A percentile compares a stretch with the other conserved stretches of the same genome.
phyloP scores from a whole-genome alignment of 352 stramenopile genomes.

The Pythium grandisporangium region DNA sequence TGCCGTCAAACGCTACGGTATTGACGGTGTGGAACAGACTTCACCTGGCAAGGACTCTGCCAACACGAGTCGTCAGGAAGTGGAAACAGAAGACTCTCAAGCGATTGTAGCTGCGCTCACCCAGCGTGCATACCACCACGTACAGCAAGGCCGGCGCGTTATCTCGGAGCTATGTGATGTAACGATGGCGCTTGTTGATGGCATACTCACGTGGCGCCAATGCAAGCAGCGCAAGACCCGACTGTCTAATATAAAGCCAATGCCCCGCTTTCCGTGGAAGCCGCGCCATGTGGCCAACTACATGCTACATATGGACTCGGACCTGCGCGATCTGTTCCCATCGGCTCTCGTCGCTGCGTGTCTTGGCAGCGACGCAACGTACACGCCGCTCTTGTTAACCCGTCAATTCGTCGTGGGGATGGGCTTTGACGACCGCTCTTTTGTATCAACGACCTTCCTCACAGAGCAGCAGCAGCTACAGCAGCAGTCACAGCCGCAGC shows the following conservation, averaged over 20 bases:
- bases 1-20: neutral
- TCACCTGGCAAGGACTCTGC: neutral
- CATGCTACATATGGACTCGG: slow-evolving; percentile 25
- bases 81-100: slow-evolving; percentile 1
- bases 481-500: neutral
- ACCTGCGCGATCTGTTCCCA: slow-evolving; percentile 29
- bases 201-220: slow-evolving; percentile 32
- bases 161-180: slow-evolving; percentile 15
- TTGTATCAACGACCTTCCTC: slow-evolving; percentile 39
- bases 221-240: slow-evolving; percentile 14
- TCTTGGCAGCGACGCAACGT: slow-evolving; percentile 21
- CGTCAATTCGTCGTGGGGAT: slow-evolving; percentile 10
- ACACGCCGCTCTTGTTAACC: slow-evolving; percentile 35
- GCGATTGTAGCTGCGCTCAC: neutral
- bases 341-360: slow-evolving; percentile 22
- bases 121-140: slow-evolving; percentile 13
- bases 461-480: slow-evolving; percentile 18
- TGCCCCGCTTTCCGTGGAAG: slow-evolving; percentile 40
- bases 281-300: slow-evolving; percentile 30
- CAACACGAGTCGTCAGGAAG: neutral
- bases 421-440: slow-evolving; percentile 5
- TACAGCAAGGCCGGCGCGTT: slow-evolving; percentile 21
- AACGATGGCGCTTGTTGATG: slow-evolving; percentile 27
- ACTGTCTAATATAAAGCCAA: slow-evolving; percentile 29
- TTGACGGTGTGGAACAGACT: neutral